Base-by-base conservation (phyloP, 2,329 filamentous ascomycete genomes). In the Exophiala alcalophila region DNA sequence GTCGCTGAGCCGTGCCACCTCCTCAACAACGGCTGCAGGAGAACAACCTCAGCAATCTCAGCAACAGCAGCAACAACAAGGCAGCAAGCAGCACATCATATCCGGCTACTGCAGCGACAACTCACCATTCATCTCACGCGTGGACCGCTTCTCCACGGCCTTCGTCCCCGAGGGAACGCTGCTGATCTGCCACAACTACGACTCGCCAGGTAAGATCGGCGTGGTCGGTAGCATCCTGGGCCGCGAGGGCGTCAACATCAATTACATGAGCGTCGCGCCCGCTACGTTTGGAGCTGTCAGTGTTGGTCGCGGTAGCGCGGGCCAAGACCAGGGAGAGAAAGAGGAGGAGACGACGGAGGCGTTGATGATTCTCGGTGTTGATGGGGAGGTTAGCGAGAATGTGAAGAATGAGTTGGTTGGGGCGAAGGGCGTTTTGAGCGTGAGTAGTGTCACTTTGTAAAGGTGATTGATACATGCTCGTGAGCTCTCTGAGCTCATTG, bases 201-300 rank as follows among this genome's bases (percentile, higher is more conserved):
- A 92, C 59, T 76, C 81, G 51, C 84, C 84, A 0, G 86, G 86
- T 8, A 90, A 89, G 70, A 91, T 92, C 60, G 86, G 86, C 2
- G 79, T 80, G 25, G 86, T 92, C 2, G 86, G 86, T 1, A 81
- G 74, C 44, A 73, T 81, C 37, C 66, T 91, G 18, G 86, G 86
- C 0, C 73, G 72, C 25, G 76, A 83, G 25, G 80, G 78, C 0
- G 80, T 92, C 38, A 92, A 92, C 58, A 87, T 91, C 61, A 77
- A 76, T 31, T 89, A 83, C 60, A 92, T 91, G 86, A 81, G 78
- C 58, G 86, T 90, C 1, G 74, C 76, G 33, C 74, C 75, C 6
- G 57, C 51, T 2, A 53, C 44, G 9, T 56, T 47, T 26, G 40
- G 39, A 16, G 37, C 30, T 11, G 39, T 20, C 32, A 20, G 57